Base-by-base conservation (phyloP, 2,329 filamentous ascomycete species). In the Alternaria burnsii region DNA sequence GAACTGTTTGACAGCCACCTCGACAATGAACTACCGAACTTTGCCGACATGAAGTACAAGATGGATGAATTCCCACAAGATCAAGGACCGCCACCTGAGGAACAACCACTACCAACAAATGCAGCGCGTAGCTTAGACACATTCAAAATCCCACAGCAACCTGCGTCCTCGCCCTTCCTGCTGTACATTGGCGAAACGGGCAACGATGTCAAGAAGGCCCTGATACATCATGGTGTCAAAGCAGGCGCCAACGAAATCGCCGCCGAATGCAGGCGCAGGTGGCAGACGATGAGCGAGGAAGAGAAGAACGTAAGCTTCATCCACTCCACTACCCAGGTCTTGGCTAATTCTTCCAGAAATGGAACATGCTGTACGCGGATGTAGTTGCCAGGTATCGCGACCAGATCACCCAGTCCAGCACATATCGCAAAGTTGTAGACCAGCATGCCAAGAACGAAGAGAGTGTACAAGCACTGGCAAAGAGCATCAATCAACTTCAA, bases 1-100 rank as follows among this genome's bases (percentile, higher is more conserved):
- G 85, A 88, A 72, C 79, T 90, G 2, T 90, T 90, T 67, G 88
- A 88, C 52, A 86, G 85, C 62, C 82, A 85, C 18, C 72, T 79
- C 7, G 79, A 81, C 51, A 76, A 76, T 42, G 75, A 76, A 50
- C 69, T 76, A 5, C 75, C 76, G 44, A 77, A 76, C 52, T 76
- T 76, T 32, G 71, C 74, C 14, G 76, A 76, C 52, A 76, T 76
- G 74, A 77, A 75, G 62, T 76, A 73, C 61, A 73, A 73, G 42
- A 73, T 77, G 68, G 73, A 76, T 52, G 69, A 73, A 22, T 72
- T 71, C 26, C 65, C 70, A 0, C 56, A 72, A 16, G 71, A 76
- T 5, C 62, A 68, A 26, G 61, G 51, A 3, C 48, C 64, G 44
- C 63, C 63, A 18, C 60, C 63, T 4, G 65, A 71, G 5, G 66